Base-by-base conservation (phyloP, 169 alveolate species). In the Eimeria necatrix region DNA sequence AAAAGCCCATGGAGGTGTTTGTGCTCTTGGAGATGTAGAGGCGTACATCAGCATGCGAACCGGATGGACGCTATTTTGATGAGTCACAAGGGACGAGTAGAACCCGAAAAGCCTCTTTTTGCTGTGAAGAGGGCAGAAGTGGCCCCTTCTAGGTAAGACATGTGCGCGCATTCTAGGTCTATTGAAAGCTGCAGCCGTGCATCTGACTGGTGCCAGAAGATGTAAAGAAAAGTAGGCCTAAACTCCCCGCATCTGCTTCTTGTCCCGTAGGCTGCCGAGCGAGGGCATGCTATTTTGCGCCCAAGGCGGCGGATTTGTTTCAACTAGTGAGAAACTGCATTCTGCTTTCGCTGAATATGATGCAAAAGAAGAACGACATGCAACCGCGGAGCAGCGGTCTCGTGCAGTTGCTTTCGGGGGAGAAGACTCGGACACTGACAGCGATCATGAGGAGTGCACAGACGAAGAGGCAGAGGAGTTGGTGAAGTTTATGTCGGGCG, bases 1-100 rank as follows among this genome's bases (percentile, higher is more conserved):
- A 92, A 96, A 74, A 96, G 96, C 32, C 97, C 96, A 5, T 96
- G 83, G 91, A 76, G 97, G 76, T 93, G 96, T 49, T 81, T 95
- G 71, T 95, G 97, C 73, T 83, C 97, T 41, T 93, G 96, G 96
- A 56, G 97, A 20, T 95, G 94, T 64, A 71, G 64, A 52, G 96
- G 96, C 24, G 32, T 78, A 5, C 81, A 93, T 76, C 91, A 92
- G 7, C 97, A 95, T 71, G 68, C 93, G 74, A 52, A 64, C 41
- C 78, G 86, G 59, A 95, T 95, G 97, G 97, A 95, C 64, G 96
- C 94, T 18, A 64, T 95, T 32, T 93, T 93, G 20, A 56, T 64
- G 68, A 74, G 76, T 5, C 93, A 56, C 91, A 95, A 95, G 92
- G 94, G 96, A 8, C 64, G 41, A 16, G 88, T 83, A 73, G 53